These are phyloP conservation scores for Apiospora saccharicola DNA, from an alignment of 2,329 filamentous ascomycete species.

Conservation along the genomic window DNA sequence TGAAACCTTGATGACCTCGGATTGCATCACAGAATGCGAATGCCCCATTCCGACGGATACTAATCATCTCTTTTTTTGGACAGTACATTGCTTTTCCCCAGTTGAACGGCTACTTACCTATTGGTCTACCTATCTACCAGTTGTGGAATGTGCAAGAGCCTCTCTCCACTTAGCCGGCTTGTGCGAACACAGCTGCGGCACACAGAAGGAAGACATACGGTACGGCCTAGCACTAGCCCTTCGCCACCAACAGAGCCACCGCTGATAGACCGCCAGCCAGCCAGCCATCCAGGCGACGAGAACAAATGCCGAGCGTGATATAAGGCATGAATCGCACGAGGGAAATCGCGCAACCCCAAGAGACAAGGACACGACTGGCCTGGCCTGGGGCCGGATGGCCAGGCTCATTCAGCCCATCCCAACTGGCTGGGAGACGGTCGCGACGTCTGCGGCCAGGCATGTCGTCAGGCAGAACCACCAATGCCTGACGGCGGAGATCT, in stretches of 20 bases:
- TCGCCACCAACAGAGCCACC: neutral
- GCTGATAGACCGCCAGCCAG: neutral
- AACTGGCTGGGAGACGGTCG: slow-evolving; percentile 14
- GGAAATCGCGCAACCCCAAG: slow-evolving; percentile 7
- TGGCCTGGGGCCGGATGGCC: neutral
- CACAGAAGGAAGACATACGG: neutral
- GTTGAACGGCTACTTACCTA: neutral
- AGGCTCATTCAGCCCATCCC: slow-evolving; percentile 7
- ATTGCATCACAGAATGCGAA: neutral
- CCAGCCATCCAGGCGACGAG: neutral
- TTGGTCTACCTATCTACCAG: neutral
- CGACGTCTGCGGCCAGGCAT: slow-evolving; percentile 15
- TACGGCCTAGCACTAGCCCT: slow-evolving; percentile 2
- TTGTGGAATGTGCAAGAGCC: neutral
- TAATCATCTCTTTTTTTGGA: neutral
- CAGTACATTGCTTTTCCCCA: neutral
- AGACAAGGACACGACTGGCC: slow-evolving; percentile 3
- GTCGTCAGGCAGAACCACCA: neutral
- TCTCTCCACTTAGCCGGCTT: slow-evolving; percentile 3
- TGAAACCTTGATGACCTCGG: slow-evolving; percentile 16
- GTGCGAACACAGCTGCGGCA: neutral
- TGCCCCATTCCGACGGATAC: neutral
- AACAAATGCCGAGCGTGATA: neutral
- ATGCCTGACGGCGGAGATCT: neutral
- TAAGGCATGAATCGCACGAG: neutral